Evolutionary conservation across 2,329 filamentous ascomycete species (phyloP), one percentile per base, ranked within the genome.

Genomic region (Phoma sp.): DNA sequence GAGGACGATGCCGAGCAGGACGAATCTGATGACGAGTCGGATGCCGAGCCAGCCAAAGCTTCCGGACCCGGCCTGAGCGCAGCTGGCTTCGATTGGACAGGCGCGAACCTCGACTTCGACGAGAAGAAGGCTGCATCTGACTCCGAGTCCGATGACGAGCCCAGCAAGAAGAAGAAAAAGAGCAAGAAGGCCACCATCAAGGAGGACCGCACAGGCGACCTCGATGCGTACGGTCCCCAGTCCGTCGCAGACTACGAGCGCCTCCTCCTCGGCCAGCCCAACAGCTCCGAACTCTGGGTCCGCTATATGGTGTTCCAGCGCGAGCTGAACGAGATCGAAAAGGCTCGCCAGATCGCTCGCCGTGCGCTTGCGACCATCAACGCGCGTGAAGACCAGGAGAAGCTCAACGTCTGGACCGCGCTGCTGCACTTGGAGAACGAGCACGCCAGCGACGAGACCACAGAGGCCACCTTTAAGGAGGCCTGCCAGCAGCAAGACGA

Each of bases 221-320:
- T 99, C 9, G 92, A 97, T 72, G 86, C 85, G 41, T 86, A 93
- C 64, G 93, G 93, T 0, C 95, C 95, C 2, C 92, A 96, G 72
- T 93, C 91, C 1, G 85, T 90, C 13, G 90, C 89, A 59, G 96
- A 99, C 75, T 99, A 92, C 74, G 96, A 99, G 78, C 89, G 95
- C 64, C 86, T 97, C 23, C 84, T 99, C 37, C 85, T 99, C 22
- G 91, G 92, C 51, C 90, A 96, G 72, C 92, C 95, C 2, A 92
- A 98, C 77, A 93, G 90, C n/a, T 96, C 93, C 0, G 82, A 89
- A 58, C 83, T 98, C 25, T 99, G 95, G 95, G 90, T 97, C 49
- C 86, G 91, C 62, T 99, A 99, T 78, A 98, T 99, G 91, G 92
- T 93, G n/a, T 96, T 96, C 83, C 91, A 98, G 77, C 88, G 97